Base-by-base conservation (phyloP, 1,284 basidiomycete genomes). In the Marasmius fiardii region DNA sequence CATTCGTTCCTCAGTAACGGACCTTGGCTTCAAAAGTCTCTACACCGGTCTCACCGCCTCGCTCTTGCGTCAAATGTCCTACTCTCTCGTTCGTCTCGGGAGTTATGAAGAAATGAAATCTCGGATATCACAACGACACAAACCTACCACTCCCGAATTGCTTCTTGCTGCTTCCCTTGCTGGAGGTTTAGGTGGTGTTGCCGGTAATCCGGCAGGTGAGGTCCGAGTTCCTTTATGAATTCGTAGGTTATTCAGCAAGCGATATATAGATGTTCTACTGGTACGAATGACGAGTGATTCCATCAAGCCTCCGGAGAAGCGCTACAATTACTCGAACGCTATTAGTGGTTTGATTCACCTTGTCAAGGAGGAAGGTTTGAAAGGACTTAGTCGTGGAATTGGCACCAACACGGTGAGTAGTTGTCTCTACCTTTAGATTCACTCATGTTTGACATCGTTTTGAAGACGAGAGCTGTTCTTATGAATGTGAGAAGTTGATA, bases 211-310 rank as follows among this genome's bases (percentile, higher is more conserved):
- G 47, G 86, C 88, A 62, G 90, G 90, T 81, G 68, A 55, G 75
- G 69, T 20, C 18, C 35, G 52, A 48, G 54, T 24, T 57, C 43
- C 44, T 45, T 7, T 39, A 48, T 48, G 6, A n/a, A 41, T 47
- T n/a, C 16, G 34, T 35, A 37, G 12, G 51, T 33, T 16, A 43
- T 51, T 41, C 8, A 49, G 26, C 33, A 52, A 37, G 43, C 56
- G 20, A 48, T 61, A n/a, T n/a, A n/a, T 61, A 82, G 88, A 91
- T 67, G 84, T 90, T 53, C 63, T 90, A 10, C 78, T 95, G 60
- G 91, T 96, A 18, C 79, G 93, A 57, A 95, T 95, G 93, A 93
- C 91, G 34, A 92, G 90, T 61, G 93, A 96, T 70, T 81, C 83
- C 14, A 78, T 86, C 37, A 82, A 88, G 64, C 85, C 89, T 8